Conservation (phyloP, 2,329 filamentous ascomycete genomes). For the Catunica adiposa region DNA sequence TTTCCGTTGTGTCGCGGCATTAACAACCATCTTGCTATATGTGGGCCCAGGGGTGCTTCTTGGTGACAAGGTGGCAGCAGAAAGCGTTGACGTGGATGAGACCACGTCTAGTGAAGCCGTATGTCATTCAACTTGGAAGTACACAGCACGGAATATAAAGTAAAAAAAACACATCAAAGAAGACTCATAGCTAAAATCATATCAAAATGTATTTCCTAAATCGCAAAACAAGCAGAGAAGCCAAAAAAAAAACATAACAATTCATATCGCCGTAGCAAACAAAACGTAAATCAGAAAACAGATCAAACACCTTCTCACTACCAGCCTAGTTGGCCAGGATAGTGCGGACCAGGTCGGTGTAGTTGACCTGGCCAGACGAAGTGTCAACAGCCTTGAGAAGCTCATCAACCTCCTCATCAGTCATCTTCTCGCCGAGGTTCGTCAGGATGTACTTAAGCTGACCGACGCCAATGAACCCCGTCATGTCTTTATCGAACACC, state of each 20-base stretch:
- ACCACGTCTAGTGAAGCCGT: no score
- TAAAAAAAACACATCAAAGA: no score
- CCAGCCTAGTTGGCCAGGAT: constrained; percentile 60
- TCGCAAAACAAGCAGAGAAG: background rate
- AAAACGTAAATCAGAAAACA: background rate
- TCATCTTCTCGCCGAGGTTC: constrained; percentile 98
- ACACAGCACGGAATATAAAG: no score
- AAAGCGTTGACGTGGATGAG: no score
- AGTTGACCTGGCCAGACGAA: constrained; percentile 92
- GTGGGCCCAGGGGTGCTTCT: no score
- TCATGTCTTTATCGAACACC: constrained; percentile 98
- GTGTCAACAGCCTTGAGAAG: constrained; percentile 96
- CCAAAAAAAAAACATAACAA: constrained; percentile 13
- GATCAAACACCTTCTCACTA: constrained; percentile 1
- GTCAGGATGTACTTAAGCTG: constrained; percentile 97
- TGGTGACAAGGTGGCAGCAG: no score
- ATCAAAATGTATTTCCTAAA: background rate
- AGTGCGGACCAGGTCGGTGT: constrained; percentile 76
- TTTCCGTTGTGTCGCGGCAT: no score
- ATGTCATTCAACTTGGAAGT: no score
- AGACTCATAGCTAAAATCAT: background rate
- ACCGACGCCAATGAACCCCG: constrained; percentile 91
- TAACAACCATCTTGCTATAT: no score
- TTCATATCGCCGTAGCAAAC: constrained; percentile 11
- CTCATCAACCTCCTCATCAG: constrained; percentile 96